A percentile compares a stretch with the other conserved stretches of the same genome.
Conservation (phyloP, 225 moss, liverwort and hornwort species). For the Pseudoscleropodium purum region DNA sequence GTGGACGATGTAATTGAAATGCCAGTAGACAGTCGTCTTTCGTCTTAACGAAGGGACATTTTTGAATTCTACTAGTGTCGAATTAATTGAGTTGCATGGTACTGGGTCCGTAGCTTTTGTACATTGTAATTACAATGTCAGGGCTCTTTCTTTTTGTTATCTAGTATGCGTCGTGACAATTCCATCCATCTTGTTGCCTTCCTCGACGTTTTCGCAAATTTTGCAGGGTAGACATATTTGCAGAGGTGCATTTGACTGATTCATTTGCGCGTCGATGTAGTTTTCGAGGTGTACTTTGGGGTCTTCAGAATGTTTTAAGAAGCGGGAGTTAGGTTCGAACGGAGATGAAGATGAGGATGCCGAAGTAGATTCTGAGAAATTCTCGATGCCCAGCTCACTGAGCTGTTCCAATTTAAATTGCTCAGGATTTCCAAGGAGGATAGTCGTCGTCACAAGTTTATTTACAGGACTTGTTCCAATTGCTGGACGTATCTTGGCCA, state of each 20-base stretch:
- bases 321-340: background rate
- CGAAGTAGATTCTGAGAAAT: background rate
- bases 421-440: background rate
- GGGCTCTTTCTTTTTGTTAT: background rate
- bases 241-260: background rate
- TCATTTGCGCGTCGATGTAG: background rate
- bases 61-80: background rate
- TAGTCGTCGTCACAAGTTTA: no score
- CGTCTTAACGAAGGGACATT: accelerated
- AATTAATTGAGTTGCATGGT: no score
- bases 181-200: background rate
- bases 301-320: background rate
- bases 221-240: background rate
- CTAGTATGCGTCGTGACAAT: background rate
- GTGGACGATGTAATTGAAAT: accelerated
- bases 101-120: background rate
- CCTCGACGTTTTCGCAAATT: background rate
- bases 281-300: background rate
- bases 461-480: background rate
- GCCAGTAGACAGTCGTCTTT: accelerated
- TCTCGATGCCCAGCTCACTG: background rate
- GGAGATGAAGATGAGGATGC: background rate
- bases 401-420: background rate
- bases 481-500: background rate
- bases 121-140: background rate